These are phyloP conservation scores for Trifolium subterraneum DNA, from an alignment of 306 rosid species.

Conservation along the genomic window DNA sequence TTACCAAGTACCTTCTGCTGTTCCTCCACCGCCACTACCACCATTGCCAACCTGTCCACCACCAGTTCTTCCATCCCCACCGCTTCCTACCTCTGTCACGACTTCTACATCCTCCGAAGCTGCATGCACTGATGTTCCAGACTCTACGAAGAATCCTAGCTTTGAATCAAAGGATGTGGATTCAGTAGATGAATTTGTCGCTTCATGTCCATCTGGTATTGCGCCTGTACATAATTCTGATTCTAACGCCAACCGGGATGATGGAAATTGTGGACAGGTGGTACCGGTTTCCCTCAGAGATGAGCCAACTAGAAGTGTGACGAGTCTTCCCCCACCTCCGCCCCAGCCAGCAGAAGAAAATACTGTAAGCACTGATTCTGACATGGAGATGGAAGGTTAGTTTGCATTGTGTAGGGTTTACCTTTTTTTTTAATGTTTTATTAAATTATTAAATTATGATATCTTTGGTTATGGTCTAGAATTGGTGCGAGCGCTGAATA, in stretches of 20 bases:
- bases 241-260: conserved; percentile 41
- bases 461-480: conserved; percentile 4
- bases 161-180: conserved; percentile 38
- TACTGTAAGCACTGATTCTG: conserved; percentile 66
- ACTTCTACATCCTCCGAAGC: conserved; percentile 43
- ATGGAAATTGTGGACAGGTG: conserved; percentile 47
- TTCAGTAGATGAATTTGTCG: conserved; percentile 39
- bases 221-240: conserved; percentile 31
- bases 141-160: conserved; percentile 20
- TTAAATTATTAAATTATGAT: background rate
- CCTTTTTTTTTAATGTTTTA: background rate
- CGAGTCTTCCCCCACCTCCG: conserved; percentile 55
- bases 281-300: conserved; percentile 33
- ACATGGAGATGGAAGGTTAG: conserved; percentile 99
- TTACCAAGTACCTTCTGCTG: conserved; percentile 43
- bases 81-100: conserved; percentile 42
- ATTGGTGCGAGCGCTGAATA: conserved; percentile 33
- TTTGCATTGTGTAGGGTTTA: conserved; percentile 32
- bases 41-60: conserved; percentile 60
- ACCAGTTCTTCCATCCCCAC: conserved; percentile 56
- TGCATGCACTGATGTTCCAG: conserved; percentile 5
- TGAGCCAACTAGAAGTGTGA: conserved; percentile 37
- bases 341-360: conserved; percentile 56
- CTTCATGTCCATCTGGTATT: conserved; percentile 42
- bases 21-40: conserved; percentile 59